Conservation (phyloP, 805 yeast species). For the Osmozyma mogii region DNA sequence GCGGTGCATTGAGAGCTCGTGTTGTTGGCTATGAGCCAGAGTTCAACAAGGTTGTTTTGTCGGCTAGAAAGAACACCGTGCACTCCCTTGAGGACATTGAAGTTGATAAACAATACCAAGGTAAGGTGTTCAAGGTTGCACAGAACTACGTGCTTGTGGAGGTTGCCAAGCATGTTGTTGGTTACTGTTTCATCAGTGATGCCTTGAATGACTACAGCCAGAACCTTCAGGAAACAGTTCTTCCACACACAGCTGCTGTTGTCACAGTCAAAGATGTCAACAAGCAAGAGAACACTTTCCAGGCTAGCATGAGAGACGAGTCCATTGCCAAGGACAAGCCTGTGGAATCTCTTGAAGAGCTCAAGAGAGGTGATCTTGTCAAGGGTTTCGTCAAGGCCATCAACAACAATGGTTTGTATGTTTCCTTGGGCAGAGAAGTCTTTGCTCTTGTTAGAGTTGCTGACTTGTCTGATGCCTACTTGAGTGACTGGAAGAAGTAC, state of each 20-base stretch:
- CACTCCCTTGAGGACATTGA: slow-evolving; percentile 40
- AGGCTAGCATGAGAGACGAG: slow-evolving; percentile 54
- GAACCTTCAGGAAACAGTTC: slow-evolving; percentile 41
- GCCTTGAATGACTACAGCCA: slow-evolving; percentile 62
- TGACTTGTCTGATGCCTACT: slow-evolving; percentile 71
- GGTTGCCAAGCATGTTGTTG: slow-evolving; percentile 54
- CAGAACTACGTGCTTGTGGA: slow-evolving; percentile 61
- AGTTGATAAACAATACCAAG: slow-evolving; percentile 52
- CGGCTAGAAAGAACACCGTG: slow-evolving; percentile 40
- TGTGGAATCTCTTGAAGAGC: slow-evolving; percentile 42
- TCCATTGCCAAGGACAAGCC: slow-evolving; percentile 42
- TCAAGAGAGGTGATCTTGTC: slow-evolving; percentile 64
- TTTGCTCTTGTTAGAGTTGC: slow-evolving; percentile 75
- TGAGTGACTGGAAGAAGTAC: slow-evolving; percentile 83
- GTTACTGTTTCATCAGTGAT: slow-evolving; percentile 66
- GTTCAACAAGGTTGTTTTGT: slow-evolving; percentile 41
- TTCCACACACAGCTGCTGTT: slow-evolving; percentile 45
- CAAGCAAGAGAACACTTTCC: slow-evolving; percentile 41
- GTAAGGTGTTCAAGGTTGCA: slow-evolving; percentile 49
- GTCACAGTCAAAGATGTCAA: slow-evolving; percentile 50
- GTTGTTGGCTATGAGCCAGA: slow-evolving; percentile 49
- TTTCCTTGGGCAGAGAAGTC: slow-evolving; percentile 61
- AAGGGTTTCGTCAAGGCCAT: slow-evolving; percentile 76
- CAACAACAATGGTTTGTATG: slow-evolving; percentile 69
- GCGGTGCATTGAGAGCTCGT: slow-evolving; percentile 55